Evolutionary conservation across 129 eudicot species (phyloP), one percentile per base, ranked within the genome.

Genomic region (Flaveria robusta): DNA sequence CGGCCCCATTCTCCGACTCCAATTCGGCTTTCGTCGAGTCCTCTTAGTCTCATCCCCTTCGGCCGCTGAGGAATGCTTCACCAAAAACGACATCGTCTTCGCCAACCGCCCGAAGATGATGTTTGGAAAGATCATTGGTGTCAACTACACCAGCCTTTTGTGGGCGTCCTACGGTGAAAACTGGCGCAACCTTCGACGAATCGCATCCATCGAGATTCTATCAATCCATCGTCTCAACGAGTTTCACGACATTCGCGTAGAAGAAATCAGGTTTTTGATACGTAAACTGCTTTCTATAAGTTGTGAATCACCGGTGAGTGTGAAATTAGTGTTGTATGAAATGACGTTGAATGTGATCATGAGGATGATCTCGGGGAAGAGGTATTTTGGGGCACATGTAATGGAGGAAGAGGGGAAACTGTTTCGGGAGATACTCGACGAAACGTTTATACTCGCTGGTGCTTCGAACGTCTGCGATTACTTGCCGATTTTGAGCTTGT

Each of bases 11-110:
- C 49, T 82, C 12, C 59, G 52, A 73, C 97, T 91, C 50, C 80
- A 64, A 5, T 75, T 91, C 7, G 97, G 94, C 9, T 78, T 83
- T 34, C 88, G 91, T 46, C 85, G 70, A 10, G 81, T 81, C 54
- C 75, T 91, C 59, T 18, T 91, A 7, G 74, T 88, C 29, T 86
- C 94, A 22, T 88, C 93, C 2, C 83, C 89, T 15, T 78, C 92
- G 3, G 84, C 86, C 11, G 88, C 87, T 8, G 91, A 91, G 60
- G 97, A 91, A 67, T 91, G 97, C 71, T 74, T 91, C n/a, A 71
- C 83, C 20, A 88, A 82, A 18, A 81, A 91, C 29, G 90, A 86
- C 26, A 42, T 85, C 74, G 37, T 71, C 55, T 88, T 91, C 56
- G 88, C 97, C 41, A 88, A 85, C 84, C 87, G 95, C 43, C 95